Conservation (phyloP, 2,329 filamentous ascomycete species). For the Aspergillus eucalypticola region DNA sequence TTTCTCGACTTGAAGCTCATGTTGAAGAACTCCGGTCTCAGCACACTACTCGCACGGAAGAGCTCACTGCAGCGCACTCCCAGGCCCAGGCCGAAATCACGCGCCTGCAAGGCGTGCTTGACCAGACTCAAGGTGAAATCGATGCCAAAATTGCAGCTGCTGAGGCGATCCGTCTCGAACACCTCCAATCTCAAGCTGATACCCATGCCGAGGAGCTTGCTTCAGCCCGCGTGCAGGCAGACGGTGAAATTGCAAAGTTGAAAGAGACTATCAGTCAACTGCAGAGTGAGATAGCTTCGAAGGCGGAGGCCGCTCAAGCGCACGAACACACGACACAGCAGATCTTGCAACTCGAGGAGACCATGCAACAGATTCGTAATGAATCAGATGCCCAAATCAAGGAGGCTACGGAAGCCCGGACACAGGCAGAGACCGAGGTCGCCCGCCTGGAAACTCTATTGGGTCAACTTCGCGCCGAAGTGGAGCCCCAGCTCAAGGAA, state of each 20-base stretch:
- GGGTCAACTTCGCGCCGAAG: slow-evolving; percentile 28
- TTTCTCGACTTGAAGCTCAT: slow-evolving; percentile 13
- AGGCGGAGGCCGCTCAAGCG: slow-evolving; percentile 25
- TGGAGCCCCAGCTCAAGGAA: slow-evolving; percentile 22
- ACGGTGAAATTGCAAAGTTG: slow-evolving; percentile 30
- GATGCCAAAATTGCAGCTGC: slow-evolving; percentile 19
- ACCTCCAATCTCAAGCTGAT: slow-evolving; percentile 18
- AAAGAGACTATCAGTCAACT: slow-evolving; percentile 35
- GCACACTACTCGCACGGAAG: slow-evolving; percentile 3
- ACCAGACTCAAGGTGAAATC: slow-evolving; percentile 37
- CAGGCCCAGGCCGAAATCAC: slow-evolving; percentile 16
- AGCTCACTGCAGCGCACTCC: slow-evolving; percentile 10
- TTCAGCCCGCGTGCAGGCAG: slow-evolving; percentile 22
- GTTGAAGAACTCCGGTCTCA: slow-evolving; percentile 14
- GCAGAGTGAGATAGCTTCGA: slow-evolving; percentile 26
- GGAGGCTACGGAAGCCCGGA: slow-evolving; percentile 20
- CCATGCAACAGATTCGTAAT: slow-evolving; percentile 24
- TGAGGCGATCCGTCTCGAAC: slow-evolving; percentile 17
- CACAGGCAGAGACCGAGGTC: slow-evolving; percentile 20
- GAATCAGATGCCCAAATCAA: slow-evolving; percentile 24
- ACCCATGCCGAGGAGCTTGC: slow-evolving; percentile 21
- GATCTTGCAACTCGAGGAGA: slow-evolving; percentile 30
- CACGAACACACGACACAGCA: slow-evolving; percentile 31
- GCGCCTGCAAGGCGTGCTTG: slow-evolving; percentile 48
- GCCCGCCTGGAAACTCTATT: slow-evolving; percentile 24